phyloP scores from a whole-genome alignment of 2,329 filamentous ascomycete species.

The Fusarium succisae region DNA sequence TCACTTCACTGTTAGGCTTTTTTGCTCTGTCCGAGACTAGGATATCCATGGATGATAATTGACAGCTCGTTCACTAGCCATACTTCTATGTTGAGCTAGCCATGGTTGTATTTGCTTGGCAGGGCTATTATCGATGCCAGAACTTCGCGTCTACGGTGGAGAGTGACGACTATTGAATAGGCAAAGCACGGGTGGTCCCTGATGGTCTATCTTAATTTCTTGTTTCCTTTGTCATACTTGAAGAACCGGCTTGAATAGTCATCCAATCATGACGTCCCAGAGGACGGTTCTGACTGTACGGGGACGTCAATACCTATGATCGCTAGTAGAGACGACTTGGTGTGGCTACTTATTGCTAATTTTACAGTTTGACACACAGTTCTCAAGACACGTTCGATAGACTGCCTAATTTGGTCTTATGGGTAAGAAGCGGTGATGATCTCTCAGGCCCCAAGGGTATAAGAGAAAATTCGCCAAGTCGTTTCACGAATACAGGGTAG shows the following conservation, averaged over 20 bases:
- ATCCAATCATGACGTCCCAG: not conserved
- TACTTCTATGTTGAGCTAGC: not conserved
- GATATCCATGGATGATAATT: not conserved
- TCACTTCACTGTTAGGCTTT: not conserved
- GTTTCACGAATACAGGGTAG: not conserved
- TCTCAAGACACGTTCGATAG: not conserved
- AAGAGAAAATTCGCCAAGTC: not conserved
- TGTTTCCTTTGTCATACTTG: not conserved
- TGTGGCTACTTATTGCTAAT: not conserved
- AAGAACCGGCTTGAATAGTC: not conserved
- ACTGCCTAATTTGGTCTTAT: not conserved
- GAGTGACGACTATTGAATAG: not conserved
- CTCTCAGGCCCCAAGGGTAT: not conserved
- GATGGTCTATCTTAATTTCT: not conserved
- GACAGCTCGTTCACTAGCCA: not conserved
- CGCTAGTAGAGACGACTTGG: not conserved
- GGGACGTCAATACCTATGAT: not conserved
- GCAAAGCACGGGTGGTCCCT: not conserved
- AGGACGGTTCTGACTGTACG: not conserved
- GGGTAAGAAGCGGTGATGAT: not conserved
- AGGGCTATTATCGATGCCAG: not conserved
- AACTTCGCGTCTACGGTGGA: not conserved
- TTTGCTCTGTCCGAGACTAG: not conserved
- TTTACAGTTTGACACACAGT: no score
- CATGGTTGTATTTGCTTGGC: conserved; percentile 7